phyloP scores from a whole-genome alignment of 768 basidiomycete species.

The Psilocybe tampanensis region DNA sequence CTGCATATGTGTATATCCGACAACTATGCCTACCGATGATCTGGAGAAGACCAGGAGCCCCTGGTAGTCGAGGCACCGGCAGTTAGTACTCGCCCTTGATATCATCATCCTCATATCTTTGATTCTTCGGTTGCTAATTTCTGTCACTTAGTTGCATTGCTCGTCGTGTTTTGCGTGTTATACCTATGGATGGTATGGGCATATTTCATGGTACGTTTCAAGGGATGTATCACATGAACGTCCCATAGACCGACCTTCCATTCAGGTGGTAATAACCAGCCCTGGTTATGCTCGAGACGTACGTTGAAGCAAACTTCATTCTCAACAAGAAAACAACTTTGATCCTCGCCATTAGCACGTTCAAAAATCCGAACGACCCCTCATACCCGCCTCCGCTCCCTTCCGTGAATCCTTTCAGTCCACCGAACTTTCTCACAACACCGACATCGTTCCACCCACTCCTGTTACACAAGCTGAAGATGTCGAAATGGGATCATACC shows the following conservation, averaged over 20 bases:
- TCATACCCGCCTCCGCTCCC: conserved; percentile 14
- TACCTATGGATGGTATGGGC: conserved; percentile 79
- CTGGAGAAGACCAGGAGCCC: conserved; percentile 38
- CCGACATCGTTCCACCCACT: conserved; percentile 1
- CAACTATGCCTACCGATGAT: conserved; percentile 75
- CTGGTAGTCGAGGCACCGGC: conserved; percentile 55
- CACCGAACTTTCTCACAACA: conserved; percentile 4
- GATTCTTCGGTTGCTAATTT: conserved; percentile 7
- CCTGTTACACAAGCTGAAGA: conserved; percentile 8
- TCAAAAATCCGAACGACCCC: conserved; percentile 19
- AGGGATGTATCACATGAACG: neutral
- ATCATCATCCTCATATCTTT: neutral
- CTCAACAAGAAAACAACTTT: neutral
- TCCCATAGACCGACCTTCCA: conserved; percentile 2
- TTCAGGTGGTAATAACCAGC: conserved; percentile 62
- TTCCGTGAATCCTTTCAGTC: conserved; percentile 21
- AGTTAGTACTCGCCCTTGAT: conserved; percentile 51
- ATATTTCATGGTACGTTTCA: conserved; percentile 65
- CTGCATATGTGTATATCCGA: conserved; percentile 78
- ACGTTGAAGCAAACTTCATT: conserved; percentile 24
- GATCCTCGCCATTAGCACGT: conserved; percentile 13
- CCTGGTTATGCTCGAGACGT: conserved; percentile 75
- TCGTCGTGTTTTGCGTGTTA: conserved; percentile 64
- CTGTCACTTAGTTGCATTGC: conserved; percentile 56
- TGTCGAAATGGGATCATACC: conserved; percentile 10